phyloP scores from a whole-genome alignment of 2,329 filamentous ascomycete genomes.

The Talaromyces verruculosus region DNA sequence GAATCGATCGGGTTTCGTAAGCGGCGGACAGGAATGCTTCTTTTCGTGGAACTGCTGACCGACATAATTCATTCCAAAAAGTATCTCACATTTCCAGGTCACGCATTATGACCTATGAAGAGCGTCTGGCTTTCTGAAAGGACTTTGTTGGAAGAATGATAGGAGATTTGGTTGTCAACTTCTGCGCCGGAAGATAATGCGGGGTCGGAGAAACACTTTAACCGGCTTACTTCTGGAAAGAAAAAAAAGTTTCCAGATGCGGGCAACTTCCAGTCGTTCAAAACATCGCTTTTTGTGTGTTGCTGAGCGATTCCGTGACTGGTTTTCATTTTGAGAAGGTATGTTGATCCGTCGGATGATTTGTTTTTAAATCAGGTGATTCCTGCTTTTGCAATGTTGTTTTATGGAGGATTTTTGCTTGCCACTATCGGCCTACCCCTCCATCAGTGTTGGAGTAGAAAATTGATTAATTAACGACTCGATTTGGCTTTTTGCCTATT shows the following conservation, averaged over 20 bases:
- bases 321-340: constrained; percentile 5
- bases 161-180: not conserved
- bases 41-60: not conserved
- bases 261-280: constrained; percentile 10
- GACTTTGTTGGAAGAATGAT: not conserved
- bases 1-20: not conserved
- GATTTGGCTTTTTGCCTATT: not conserved
- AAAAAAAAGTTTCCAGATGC: constrained; percentile 24
- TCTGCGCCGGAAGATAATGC: not conserved
- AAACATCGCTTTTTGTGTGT: constrained; percentile 10
- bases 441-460: constrained; percentile 10
- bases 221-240: constrained; percentile 13
- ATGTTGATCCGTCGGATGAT: not conserved
- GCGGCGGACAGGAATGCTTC: not conserved
- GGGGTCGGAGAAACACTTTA: constrained; percentile 24
- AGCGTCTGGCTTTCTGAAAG: not conserved
- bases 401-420: not conserved
- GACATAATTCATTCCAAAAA: not conserved
- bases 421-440: constrained; percentile 5
- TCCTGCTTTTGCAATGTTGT: not conserved
- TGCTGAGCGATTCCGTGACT: constrained; percentile 1
- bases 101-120: not conserved
- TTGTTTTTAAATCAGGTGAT: not conserved
- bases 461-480: not conserved
- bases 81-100: not conserved